Base-by-base conservation (phyloP, 2,329 filamentous ascomycete genomes). In the Xylariaceae sp. region DNA sequence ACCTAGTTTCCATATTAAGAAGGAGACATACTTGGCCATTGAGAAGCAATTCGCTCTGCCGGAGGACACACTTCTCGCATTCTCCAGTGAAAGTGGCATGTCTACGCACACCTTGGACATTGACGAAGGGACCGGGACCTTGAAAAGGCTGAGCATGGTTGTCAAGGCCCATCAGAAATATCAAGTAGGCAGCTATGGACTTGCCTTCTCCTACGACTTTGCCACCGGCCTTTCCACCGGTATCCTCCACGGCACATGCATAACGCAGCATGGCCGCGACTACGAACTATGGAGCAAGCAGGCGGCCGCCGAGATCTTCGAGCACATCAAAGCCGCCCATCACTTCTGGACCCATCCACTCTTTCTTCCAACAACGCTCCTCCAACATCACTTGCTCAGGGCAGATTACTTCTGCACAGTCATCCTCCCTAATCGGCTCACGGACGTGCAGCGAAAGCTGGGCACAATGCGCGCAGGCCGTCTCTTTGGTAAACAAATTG, bases 351-450 rank as follows among this genome's bases (percentile, higher is more conserved):
- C 31, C 11, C 37, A 45, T 14, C 53, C 53, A 4, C 46, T 56
- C 2, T 56, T 19, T 46, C 46, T 56, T 4, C 53, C 53, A 12
- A 14, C 26, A 14, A 26, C 16, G 4, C 19, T 56, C 6, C 29
- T 56, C 17, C 53, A 56, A 8, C 53, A 56, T 19, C 46, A 56
- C 46, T n/a, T 56, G n/a, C 46, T 56, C 12, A 31, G 53, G n/a
- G 17, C 46, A 12, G 53, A 56, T 33, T 44, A 56, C 33, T 56
- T 56, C 40, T 37, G 39, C 31, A 50, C 39, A 1, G 24, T 51
- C 6, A 24, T 39, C 24, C 53, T 56, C 19, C 7, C 19, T 12
- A 45, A 51, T n/a, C 39, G 26, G n/a, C 12, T 8, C 26, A 50
- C 26, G 1, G 24, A 37, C 14, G 33, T 50, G n/a, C 46, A 56